Conservation (phyloP, 495 filamentous ascomycete species). For the Trichoderma virens region DNA sequence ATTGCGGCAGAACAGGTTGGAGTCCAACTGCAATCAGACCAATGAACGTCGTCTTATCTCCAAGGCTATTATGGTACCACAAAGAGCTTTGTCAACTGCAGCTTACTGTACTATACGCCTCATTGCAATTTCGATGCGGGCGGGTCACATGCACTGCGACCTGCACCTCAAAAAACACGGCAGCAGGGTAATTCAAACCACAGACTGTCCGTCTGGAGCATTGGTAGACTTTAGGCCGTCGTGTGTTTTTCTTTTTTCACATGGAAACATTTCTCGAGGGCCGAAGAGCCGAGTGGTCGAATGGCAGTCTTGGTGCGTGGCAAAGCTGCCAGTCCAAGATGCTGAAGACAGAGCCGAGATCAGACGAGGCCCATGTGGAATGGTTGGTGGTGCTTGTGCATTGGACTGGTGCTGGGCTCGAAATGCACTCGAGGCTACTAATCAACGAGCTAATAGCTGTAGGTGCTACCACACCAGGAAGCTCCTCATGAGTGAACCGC, state of each 20-base stretch:
- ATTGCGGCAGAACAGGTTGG: not conserved
- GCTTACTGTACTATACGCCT: not conserved
- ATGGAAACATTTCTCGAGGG: not conserved
- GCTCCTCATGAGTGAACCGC: not conserved
- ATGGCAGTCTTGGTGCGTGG: not conserved
- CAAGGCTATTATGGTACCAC: constrained; percentile 5
- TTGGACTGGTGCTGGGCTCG: not conserved
- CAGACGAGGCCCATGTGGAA: not conserved
- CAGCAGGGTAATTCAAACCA: not conserved
- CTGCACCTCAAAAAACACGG: not conserved
- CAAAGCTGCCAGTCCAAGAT: not conserved
- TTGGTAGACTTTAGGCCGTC: not conserved
- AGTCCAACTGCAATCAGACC: not conserved
- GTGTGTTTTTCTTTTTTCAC: not conserved
- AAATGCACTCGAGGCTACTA: not conserved
- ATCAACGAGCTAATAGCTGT: not conserved
- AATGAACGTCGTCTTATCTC: not conserved
- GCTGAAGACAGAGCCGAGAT: not conserved
- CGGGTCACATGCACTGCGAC: constrained; percentile 1
- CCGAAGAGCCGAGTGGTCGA: not conserved
- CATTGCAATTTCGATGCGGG: not conserved
- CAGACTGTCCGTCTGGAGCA: not conserved
- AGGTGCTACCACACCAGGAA: not conserved
- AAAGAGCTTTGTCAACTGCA: not conserved
- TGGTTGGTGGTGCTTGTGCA: not conserved